phyloP scores from a whole-genome alignment of 2,329 filamentous ascomycete species.

The Sarocladium strictum region DNA sequence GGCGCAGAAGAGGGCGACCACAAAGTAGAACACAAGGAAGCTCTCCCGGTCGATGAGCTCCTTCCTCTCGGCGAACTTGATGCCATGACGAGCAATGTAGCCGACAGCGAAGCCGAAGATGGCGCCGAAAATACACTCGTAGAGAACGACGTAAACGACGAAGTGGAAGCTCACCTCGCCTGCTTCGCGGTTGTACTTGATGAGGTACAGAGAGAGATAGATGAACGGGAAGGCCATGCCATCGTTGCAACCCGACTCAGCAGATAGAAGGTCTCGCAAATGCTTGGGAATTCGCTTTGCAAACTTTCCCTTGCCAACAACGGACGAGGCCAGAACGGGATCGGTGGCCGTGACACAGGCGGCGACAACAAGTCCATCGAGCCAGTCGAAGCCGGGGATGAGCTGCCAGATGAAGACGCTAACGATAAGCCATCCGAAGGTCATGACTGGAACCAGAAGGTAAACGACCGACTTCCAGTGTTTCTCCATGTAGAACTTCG shows the following conservation, averaged over 20 bases:
- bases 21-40: slow-evolving; percentile 98
- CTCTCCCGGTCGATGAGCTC: slow-evolving; percentile 93
- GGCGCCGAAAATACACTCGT: slow-evolving; percentile 92
- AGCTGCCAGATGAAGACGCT: slow-evolving; percentile 95
- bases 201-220: slow-evolving; percentile 85
- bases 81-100: slow-evolving; percentile 84
- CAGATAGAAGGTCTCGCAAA: slow-evolving; percentile 87
- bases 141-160: slow-evolving; percentile 83
- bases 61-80: slow-evolving; percentile 77
- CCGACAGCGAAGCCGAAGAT: slow-evolving; percentile 83
- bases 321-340: slow-evolving; percentile 92
- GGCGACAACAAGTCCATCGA: slow-evolving; percentile 79
- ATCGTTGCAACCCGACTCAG: slow-evolving; percentile 97
- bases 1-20: slow-evolving; percentile 89
- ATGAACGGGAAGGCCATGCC: slow-evolving; percentile 99
- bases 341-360: slow-evolving; percentile 97
- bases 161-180: slow-evolving; percentile 72
- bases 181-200: slow-evolving; percentile 69
- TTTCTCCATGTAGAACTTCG: slow-evolving; percentile 92
- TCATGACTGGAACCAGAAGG: slow-evolving; percentile 93
- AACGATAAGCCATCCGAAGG: slow-evolving; percentile 87
- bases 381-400: slow-evolving; percentile 71
- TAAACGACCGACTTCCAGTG: slow-evolving; percentile 93
- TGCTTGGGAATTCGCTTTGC: slow-evolving; percentile 97
- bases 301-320: slow-evolving; percentile 98